Percentiles rank a stretch among this genome's conserved stretches.
Evolutionary conservation across 345 rosid genomes (phyloP).

Genomic region (Orychophragmus violaceus): DNA sequence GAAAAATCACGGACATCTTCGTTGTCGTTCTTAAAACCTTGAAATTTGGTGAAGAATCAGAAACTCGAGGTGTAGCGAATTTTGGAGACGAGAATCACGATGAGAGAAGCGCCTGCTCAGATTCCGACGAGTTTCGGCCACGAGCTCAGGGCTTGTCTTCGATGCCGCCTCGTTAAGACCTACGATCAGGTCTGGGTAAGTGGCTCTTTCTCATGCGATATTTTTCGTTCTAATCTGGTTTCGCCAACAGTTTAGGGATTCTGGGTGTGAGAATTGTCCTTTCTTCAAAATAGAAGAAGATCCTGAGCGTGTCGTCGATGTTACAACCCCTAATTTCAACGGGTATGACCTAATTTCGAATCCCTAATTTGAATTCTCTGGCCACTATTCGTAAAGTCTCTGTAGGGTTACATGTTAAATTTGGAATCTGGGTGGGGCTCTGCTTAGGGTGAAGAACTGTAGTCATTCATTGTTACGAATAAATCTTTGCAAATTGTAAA

Average conservation of each 20-base stretch:
- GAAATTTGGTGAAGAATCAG: background rate
- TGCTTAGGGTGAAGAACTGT: slow-evolving; percentile 1
- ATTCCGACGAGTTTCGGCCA: slow-evolving; percentile 95
- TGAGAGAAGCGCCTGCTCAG: slow-evolving; percentile 63
- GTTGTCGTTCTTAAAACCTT: background rate
- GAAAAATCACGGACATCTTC: background rate
- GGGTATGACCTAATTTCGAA: slow-evolving; percentile 37
- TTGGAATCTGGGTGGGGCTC: background rate
- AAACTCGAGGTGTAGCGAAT: background rate
- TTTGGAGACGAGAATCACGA: too few species aligned
- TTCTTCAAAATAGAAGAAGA: slow-evolving; percentile 85
- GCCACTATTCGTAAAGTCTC: background rate
- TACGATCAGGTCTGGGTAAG: slow-evolving; percentile 74
- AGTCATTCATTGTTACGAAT: background rate
- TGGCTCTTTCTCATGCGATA: background rate
- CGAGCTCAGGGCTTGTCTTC: slow-evolving; percentile 82
- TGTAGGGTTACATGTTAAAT: background rate
- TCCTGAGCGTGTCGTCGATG: slow-evolving; percentile 71
- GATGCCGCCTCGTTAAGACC: slow-evolving; percentile 84
- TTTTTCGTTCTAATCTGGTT: background rate
- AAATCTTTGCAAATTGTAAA: background rate
- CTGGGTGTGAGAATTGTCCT: slow-evolving; percentile 83
- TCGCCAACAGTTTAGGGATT: slow-evolving; percentile 53
- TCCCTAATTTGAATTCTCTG: background rate
- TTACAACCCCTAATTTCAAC: slow-evolving; percentile 77